These are phyloP conservation scores for Blastobotrys illinoisensis DNA, from an alignment of 1,139 yeast species.

Conservation along the genomic window DNA sequence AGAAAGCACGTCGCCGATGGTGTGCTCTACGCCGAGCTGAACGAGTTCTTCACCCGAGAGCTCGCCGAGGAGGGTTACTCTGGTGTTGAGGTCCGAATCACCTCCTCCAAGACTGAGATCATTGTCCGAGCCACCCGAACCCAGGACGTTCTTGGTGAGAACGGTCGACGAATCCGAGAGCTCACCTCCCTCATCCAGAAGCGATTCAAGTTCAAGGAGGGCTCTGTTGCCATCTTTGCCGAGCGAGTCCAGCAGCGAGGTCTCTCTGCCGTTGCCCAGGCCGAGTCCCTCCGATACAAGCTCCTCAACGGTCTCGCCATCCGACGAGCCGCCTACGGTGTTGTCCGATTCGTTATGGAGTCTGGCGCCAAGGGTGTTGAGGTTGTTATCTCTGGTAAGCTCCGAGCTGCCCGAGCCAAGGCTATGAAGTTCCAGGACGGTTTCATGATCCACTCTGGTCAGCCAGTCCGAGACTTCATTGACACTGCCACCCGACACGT, in stretches of 20 bases:
- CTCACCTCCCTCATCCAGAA: conserved; percentile 95
- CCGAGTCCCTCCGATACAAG: conserved; percentile 98
- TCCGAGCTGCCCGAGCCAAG: conserved; percentile 99
- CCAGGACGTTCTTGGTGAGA: conserved; percentile 98
- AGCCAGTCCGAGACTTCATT: conserved; percentile 98
- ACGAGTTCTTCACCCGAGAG: conserved; percentile 99
- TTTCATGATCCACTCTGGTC: conserved; percentile 99
- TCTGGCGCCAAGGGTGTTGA: conserved; percentile 99
- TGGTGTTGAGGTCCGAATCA: conserved; percentile 99
- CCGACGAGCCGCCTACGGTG: conserved; percentile 99
- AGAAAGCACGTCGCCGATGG: conserved; percentile 89
- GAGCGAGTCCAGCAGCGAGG: conserved; percentile 99
- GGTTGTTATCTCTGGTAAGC: conserved; percentile 98
- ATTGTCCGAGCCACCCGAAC: conserved; percentile 99
- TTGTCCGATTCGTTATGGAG: conserved; percentile 99
- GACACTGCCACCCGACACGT: conserved; percentile 99
- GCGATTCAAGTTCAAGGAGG: conserved; percentile 97
- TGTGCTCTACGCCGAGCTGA: conserved; percentile 99
- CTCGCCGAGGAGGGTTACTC: conserved; percentile 99
- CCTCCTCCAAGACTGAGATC: conserved; percentile 97
- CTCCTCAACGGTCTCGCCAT: conserved; percentile 98
- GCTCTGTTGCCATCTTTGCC: conserved; percentile 92
- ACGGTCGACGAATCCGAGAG: conserved; percentile 99
- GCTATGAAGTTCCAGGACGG: conserved; percentile 99
- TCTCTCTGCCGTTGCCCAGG: conserved; percentile 99